phyloP scores from a whole-genome alignment of 345 rosid genomes.

The Populus pruinosa region DNA sequence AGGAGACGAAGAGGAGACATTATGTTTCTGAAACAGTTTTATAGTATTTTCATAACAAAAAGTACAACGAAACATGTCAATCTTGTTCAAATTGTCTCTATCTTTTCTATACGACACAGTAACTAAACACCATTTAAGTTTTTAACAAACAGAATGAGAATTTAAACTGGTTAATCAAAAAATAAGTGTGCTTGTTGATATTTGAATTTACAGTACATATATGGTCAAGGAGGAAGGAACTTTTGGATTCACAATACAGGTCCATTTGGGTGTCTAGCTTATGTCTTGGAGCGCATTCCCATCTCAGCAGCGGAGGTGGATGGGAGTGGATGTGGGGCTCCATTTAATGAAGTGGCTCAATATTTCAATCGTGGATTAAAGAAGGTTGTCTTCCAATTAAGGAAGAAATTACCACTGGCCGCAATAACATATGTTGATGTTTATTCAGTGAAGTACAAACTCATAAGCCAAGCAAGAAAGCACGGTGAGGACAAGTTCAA shows the following conservation, averaged over 20 bases:
- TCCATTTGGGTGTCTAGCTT: slow-evolving; percentile 68
- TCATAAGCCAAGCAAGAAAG: slow-evolving; percentile 48
- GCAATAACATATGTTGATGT: slow-evolving; percentile 61
- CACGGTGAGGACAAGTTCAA: slow-evolving; percentile 31
- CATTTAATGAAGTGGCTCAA: slow-evolving; percentile 58
- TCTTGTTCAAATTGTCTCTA: too few species aligned
- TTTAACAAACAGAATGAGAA: too few species aligned
- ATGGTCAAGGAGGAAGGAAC: slow-evolving; percentile 60
- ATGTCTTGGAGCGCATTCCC: slow-evolving; percentile 44
- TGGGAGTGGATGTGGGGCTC: slow-evolving; percentile 53
- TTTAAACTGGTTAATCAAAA: too few species aligned
- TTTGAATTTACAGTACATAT: slow-evolving; percentile 33
- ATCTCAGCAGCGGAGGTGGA: slow-evolving; percentile 39
- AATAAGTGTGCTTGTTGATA: too few species aligned
- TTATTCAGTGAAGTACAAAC: slow-evolving; percentile 52
- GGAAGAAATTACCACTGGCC: slow-evolving; percentile 52
- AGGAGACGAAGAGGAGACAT: too few species aligned
- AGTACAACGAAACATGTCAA: too few species aligned
- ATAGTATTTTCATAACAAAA: too few species aligned
- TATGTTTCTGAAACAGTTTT: too few species aligned
- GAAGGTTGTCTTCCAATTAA: slow-evolving; percentile 32
- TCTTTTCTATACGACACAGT: too few species aligned
- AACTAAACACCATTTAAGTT: too few species aligned
- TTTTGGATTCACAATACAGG: slow-evolving; percentile 84
- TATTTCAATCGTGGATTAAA: slow-evolving; percentile 44